Evolutionary conservation across 257 asterid genomes (phyloP).

Genomic region (Capsicum rhomboideum): DNA sequence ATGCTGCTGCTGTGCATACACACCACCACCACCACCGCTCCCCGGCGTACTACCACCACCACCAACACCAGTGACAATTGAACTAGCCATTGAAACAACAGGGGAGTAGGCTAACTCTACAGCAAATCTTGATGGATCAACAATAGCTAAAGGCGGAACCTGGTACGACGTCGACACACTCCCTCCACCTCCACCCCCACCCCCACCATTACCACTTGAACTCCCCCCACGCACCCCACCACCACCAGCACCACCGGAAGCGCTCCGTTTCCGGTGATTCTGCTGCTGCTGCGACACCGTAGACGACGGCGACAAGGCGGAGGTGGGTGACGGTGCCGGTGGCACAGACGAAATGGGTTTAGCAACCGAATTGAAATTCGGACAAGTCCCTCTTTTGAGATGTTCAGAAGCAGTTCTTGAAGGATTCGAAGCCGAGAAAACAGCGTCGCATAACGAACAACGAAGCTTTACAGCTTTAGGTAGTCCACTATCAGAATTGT

Average conservation of each 20-base stretch:
- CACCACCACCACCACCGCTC: slow-evolving; percentile 11
- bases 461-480: slow-evolving; percentile 91
- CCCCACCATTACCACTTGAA: background rate
- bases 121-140: slow-evolving; percentile 67
- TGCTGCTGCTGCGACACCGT: slow-evolving; percentile 16
- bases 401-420: slow-evolving; percentile 98
- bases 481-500: slow-evolving; percentile 59
- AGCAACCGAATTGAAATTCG: slow-evolving; percentile 55
- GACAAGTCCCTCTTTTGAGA: slow-evolving; percentile 90
- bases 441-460: slow-evolving; percentile 86
- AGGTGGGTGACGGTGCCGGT: slow-evolving; percentile 11
- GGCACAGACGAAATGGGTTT: slow-evolving; percentile 69
- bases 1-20: slow-evolving; percentile 37
- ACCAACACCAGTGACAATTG: slow-evolving; percentile 14
- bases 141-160: slow-evolving; percentile 52
- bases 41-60: slow-evolving; percentile 3
- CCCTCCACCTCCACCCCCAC: slow-evolving; percentile 3
- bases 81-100: slow-evolving; percentile 30
- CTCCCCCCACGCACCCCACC: slow-evolving; percentile 3
- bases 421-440: slow-evolving; percentile 95
- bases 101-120: slow-evolving; percentile 58
- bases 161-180: slow-evolving; percentile 15
- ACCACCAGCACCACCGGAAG: slow-evolving; percentile 1
- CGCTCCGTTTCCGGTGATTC: slow-evolving; percentile 37
- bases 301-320: slow-evolving; percentile 9